Percentiles rank a stretch among this genome's conserved stretches.
These are phyloP conservation scores for Acephala macrosclerotiorum DNA, from an alignment of 2,329 filamentous ascomycete species.

Conservation along the genomic window DNA sequence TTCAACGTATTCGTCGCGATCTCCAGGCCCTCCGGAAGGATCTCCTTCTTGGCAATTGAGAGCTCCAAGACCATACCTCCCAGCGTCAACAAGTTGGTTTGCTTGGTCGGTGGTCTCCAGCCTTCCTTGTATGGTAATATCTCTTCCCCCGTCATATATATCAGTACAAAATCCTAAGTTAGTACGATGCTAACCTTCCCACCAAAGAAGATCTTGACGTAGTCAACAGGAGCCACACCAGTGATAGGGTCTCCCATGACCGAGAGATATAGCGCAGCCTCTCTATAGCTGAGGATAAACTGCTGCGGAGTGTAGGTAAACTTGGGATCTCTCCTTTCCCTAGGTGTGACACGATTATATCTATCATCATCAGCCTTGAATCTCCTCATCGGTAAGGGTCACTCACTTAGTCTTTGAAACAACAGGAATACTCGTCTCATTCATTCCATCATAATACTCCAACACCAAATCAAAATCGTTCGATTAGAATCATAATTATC, in stretches of 20 bases:
- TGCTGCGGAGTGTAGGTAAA: constrained; percentile 45
- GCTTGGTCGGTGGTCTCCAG: constrained; percentile 39
- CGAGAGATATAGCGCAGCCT: constrained; percentile 48
- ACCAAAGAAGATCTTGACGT: constrained; percentile 45
- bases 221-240: constrained; percentile 45
- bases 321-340: constrained; percentile 40
- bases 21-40: constrained; percentile 30
- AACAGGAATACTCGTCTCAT: constrained; percentile 38
- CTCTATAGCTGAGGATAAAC: constrained; percentile 46
- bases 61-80: constrained; percentile 31
- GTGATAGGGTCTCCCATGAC: constrained; percentile 45
- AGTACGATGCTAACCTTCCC: neutral
- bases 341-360: constrained; percentile 41
- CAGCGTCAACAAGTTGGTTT: constrained; percentile 32
- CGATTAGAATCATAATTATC: constrained; percentile 47
- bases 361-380: constrained; percentile 6
- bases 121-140: constrained; percentile 46
- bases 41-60: constrained; percentile 30
- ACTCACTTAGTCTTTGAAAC: constrained; percentile 40
- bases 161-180: neutral
- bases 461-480: constrained; percentile 42
- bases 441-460: constrained; percentile 37
- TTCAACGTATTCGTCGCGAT: constrained; percentile 31
- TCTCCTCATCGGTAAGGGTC: neutral
- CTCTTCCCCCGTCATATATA: constrained; percentile 42